phyloP scores from a whole-genome alignment of 805 yeast species.

The Sugiyamaella smithiae region DNA sequence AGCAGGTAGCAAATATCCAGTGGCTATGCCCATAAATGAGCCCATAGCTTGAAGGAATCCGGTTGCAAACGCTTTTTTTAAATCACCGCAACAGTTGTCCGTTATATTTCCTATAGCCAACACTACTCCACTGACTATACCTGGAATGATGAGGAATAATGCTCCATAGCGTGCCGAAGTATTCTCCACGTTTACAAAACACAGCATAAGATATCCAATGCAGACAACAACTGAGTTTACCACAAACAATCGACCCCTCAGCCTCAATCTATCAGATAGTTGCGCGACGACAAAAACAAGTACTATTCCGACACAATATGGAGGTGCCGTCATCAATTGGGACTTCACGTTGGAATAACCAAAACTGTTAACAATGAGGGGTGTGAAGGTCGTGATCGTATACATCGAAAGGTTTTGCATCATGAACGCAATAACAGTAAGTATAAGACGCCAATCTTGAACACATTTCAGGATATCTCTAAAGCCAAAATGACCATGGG shows the following conservation, averaged over 20 bases:
- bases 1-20: slow-evolving; percentile 13
- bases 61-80: slow-evolving; percentile 14
- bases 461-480: slow-evolving; percentile 10
- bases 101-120: slow-evolving; percentile 12
- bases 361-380: slow-evolving; percentile 8
- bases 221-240: slow-evolving; percentile 5
- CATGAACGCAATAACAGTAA: slow-evolving; percentile 8
- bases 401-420: slow-evolving; percentile 9
- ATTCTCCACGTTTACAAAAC: slow-evolving; percentile 9
- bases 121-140: slow-evolving; percentile 7
- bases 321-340: slow-evolving; percentile 7
- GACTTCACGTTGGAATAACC: slow-evolving; percentile 7
- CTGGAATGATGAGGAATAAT: slow-evolving; percentile 14
- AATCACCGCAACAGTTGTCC: slow-evolving; percentile 16
- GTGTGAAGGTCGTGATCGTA: slow-evolving; percentile 6
- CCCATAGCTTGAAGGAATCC: slow-evolving; percentile 14
- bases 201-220: slow-evolving; percentile 12
- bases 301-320: slow-evolving; percentile 13
- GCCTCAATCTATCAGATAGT: slow-evolving; percentile 9
- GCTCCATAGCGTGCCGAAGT: slow-evolving; percentile 14
- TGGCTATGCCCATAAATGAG: slow-evolving; percentile 16
- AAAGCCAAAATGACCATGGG: slow-evolving; percentile 13
- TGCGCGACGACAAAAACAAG: slow-evolving; percentile 12
- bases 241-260: slow-evolving; percentile 7
- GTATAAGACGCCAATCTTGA: slow-evolving; percentile 10